Evolutionary conservation across 2,329 filamentous ascomycete species (phyloP).

Genomic region (Aspergillus ibericus): DNA sequence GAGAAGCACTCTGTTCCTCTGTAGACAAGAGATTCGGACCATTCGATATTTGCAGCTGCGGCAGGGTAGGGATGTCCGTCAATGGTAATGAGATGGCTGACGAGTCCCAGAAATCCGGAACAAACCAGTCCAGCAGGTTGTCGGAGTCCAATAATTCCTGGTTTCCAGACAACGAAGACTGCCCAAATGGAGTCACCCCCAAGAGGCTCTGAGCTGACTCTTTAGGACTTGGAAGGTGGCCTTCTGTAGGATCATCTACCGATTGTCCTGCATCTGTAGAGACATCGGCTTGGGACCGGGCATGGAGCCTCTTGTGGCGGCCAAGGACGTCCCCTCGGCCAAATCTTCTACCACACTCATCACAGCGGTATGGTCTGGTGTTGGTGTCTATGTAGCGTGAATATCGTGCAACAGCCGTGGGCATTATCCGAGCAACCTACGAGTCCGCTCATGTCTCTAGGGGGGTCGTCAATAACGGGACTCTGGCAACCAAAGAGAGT

Average conservation of each 20-base stretch:
- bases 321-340: constrained; percentile 24
- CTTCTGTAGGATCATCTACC: background rate
- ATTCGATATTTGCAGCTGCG: background rate
- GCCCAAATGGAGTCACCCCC: background rate
- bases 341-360: constrained; percentile 19
- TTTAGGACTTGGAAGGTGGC: background rate
- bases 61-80: background rate
- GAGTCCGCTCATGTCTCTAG: constrained; percentile 8
- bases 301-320: constrained; percentile 21
- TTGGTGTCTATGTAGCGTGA: constrained; percentile 15
- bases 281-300: background rate
- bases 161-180: background rate
- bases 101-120: constrained; percentile 13
- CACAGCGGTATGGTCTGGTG: constrained; percentile 21
- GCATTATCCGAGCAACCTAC: background rate
- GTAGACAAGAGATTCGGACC: background rate
- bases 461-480: background rate
- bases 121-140: constrained; percentile 16
- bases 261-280: background rate
- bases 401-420: background rate
- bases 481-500: background rate
- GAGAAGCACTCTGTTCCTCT: background rate
- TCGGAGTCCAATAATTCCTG: constrained; percentile 6
- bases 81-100: constrained; percentile 11
- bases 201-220: background rate